Evolutionary conservation across 1,284 basidiomycete genomes (phyloP).

Genomic region (Coniferiporia sulphurascens): DNA sequence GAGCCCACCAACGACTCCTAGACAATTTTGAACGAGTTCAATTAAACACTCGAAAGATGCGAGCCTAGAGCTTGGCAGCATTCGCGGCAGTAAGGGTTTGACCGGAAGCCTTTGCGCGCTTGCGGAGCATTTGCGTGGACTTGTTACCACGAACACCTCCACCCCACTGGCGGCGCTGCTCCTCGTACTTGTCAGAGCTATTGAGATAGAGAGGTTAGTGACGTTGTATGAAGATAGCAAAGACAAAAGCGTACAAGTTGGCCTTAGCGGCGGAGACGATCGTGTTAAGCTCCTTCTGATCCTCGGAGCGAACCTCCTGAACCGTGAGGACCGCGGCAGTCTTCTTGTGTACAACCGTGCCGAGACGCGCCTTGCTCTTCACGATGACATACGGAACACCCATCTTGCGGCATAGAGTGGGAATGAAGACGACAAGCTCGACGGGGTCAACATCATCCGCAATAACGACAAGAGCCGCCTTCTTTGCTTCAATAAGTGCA

Average conservation of each 20-base stretch:
- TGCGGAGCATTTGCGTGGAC: conserved; percentile 87
- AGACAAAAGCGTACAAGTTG: conserved; percentile 70
- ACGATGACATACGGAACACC: conserved; percentile 98
- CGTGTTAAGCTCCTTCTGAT: conserved; percentile 89
- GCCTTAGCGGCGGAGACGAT: conserved; percentile 93
- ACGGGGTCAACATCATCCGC: conserved; percentile 99
- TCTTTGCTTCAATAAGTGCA: conserved; percentile 95
- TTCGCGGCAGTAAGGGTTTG: conserved; percentile 51
- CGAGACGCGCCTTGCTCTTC: conserved; percentile 96
- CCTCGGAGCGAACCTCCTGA: conserved; percentile 93
- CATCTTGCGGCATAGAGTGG: conserved; percentile 99
- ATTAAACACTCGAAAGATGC: background rate
- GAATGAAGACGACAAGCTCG: conserved; percentile 97
- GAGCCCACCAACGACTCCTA: background rate
- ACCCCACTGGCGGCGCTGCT: conserved; percentile 89
- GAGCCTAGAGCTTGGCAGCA: conserved; percentile 53
- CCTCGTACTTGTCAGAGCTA: conserved; percentile 95
- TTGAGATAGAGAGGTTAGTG: conserved; percentile 9
- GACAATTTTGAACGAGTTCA: conserved; percentile 6
- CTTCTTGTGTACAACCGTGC: conserved; percentile 98
- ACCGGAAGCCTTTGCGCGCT: conserved; percentile 90
- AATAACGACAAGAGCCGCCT: conserved; percentile 95
- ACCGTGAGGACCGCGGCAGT: conserved; percentile 88
- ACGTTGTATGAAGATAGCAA: background rate
- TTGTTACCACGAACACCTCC: conserved; percentile 94